Base-by-base conservation (phyloP, 2,329 filamentous ascomycete genomes). In the Dissoconium aciculare region DNA sequence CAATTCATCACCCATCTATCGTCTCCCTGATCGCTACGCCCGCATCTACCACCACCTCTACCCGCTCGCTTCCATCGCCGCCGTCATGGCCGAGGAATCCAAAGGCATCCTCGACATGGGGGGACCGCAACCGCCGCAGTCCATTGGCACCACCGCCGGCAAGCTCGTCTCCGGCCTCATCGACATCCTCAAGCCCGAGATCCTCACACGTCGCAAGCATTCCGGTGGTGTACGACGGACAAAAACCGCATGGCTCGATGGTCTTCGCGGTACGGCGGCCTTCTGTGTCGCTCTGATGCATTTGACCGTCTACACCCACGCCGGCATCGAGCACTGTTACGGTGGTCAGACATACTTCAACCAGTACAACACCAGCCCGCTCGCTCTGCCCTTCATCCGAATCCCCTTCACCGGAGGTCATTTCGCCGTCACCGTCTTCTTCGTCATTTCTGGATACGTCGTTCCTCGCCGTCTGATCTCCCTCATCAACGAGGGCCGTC, bases 221-320 rank as follows among this genome's bases (percentile, higher is more conserved):
- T 11, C 12, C 11, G 13, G 26, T 11, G 15, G 15, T n/a, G n/a
- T n/a, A n/a, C 34, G 34, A 5, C 13, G 19, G 9, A 29, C 26
- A 1, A 23, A 31, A 12, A 74, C 69, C 3, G 67, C 69, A 15
- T 73, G 67, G 41, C 60, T 74, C 10, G 74, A 78, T 42, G 74
- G 74, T 10, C 55, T 78, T 10, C 59, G 74, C 40, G 74, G 74
- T 3, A 74, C 77, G 37, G 72, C 73, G 6, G 71, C 74, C 3
- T 62, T 79, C 17, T 47, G 75, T 12, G 74, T 79, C 11, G 77
- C 74, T 49, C 59, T 66, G 40, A 69, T 74, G 38, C 69, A 76
- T 50, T 60, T 74, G 48, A 53, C 65, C 38, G 41, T 50, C 4
- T 73, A 68, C 66, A 63, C 60, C 27, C 73, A 71, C 49, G 56